Conservation (phyloP, 2,329 filamentous ascomycete species). For the Neopestalotiopsis sp. region DNA sequence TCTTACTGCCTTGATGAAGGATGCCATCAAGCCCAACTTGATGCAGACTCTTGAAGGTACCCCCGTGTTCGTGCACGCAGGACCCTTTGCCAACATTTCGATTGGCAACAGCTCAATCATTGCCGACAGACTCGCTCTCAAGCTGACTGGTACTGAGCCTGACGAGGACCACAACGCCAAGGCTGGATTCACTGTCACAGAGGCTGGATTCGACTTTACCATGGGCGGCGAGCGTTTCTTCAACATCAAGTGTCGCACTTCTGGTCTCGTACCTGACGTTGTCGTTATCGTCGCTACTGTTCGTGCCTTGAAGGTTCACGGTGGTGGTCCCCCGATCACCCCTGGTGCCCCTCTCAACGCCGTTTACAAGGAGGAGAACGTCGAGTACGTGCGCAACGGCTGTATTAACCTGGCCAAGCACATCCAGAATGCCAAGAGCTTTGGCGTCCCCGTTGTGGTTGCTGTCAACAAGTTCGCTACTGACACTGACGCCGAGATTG, state of each 20-base stretch:
- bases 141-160: conserved; percentile 91
- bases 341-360: conserved; percentile 84
- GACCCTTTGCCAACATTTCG: conserved; percentile 97
- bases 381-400: conserved; percentile 86
- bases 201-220: conserved; percentile 98
- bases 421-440: conserved; percentile 85
- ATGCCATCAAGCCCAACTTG: conserved; percentile 97
- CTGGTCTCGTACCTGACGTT: conserved; percentile 88
- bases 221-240: conserved; percentile 99
- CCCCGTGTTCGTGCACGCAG: conserved; percentile 95
- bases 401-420: conserved; percentile 97
- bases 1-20: conserved; percentile 92
- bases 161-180: conserved; percentile 85
- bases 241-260: conserved; percentile 99
- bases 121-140: conserved; percentile 92
- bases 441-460: conserved; percentile 92
- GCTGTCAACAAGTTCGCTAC: conserved; percentile 97
- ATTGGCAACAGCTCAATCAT: conserved; percentile 96
- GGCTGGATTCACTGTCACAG: conserved; percentile 92
- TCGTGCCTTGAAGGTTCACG: conserved; percentile 94
- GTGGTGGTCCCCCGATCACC: conserved; percentile 90
- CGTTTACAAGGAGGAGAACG: conserved; percentile 91
- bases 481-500: conserved; percentile 90
- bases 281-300: conserved; percentile 96
- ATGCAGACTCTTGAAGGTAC: conserved; percentile 99